phyloP scores from a whole-genome alignment of 1,284 basidiomycete genomes.

The Cutaneotrichosporon mucoides region DNA sequence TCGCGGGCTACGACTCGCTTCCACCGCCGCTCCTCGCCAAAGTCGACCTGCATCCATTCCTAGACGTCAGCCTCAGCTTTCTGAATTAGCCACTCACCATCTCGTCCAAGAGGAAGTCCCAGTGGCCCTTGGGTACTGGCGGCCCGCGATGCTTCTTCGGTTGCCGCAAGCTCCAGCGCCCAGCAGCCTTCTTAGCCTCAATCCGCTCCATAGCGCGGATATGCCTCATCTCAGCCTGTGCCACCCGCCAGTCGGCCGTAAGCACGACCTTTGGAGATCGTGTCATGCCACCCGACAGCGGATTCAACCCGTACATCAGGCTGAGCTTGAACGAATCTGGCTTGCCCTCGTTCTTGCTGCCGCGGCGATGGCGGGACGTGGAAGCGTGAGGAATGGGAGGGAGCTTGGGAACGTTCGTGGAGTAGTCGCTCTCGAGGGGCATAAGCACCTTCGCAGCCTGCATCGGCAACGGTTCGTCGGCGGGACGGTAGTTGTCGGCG shows the following conservation, averaged over 20 bases:
- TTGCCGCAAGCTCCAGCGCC: slow-evolving; percentile 89
- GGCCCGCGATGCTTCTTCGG: slow-evolving; percentile 90
- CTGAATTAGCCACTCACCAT: slow-evolving; percentile 60
- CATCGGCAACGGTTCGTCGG: slow-evolving; percentile 14
- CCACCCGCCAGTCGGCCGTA: slow-evolving; percentile 52
- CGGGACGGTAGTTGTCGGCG: slow-evolving; percentile 36
- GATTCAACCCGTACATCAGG: slow-evolving; percentile 34
- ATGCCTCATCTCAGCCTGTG: slow-evolving; percentile 68
- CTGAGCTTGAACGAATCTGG: slow-evolving; percentile 36
- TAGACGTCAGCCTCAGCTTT: slow-evolving; percentile 40
- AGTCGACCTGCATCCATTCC: slow-evolving; percentile 97
- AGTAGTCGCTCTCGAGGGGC: slow-evolving; percentile 36
- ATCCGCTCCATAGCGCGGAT: slow-evolving; percentile 78
- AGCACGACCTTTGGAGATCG: slow-evolving; percentile 40
- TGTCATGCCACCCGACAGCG: slow-evolving; percentile 31
- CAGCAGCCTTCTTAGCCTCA: slow-evolving; percentile 73
- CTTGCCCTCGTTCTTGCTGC: slow-evolving; percentile 25
- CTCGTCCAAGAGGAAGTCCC: slow-evolving; percentile 95
- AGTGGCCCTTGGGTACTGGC: slow-evolving; percentile 76
- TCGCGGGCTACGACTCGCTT: slow-evolving; percentile 81
- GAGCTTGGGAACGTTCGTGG: slow-evolving; percentile 29
- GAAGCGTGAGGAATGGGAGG: slow-evolving; percentile 28
- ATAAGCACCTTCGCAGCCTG: slow-evolving; percentile 29
- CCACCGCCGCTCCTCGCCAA: slow-evolving; percentile 89
- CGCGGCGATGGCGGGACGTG: slow-evolving; percentile 17